Evolutionary conservation across 164 flowering plant genomes (phyloP), one percentile per base, ranked within the genome.

Genomic region (Liriodendron chinense): DNA sequence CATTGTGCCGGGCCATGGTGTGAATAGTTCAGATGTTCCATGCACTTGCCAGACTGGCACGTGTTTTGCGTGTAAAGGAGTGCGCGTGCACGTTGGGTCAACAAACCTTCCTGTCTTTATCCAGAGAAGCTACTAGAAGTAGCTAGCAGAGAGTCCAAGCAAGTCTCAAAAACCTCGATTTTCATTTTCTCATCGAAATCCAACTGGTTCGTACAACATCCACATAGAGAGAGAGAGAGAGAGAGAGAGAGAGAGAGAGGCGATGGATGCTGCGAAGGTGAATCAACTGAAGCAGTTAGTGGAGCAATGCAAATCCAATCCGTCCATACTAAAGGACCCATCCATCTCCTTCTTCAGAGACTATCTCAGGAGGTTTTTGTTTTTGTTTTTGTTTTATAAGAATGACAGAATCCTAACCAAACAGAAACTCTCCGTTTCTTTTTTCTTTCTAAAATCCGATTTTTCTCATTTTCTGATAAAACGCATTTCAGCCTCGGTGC

Each of bases 291-390:
- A 89, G 87, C 84, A 73, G 4, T 96, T 96, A 87, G 71, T 96
- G 68, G 89, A 92, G 9, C 92, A 83, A 79, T 88, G 92, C 84
- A 84, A 89, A 74, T 24, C 93, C 69, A 78, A 91, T 77, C 99
- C 99, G 1, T 85, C 96, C 65, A 16, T 91, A 22, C 97, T 96
- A 82, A 43, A 49, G 47, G 88, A 90, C 77, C 97, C 99, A 26
- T 87, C 97, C 9, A 88, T 96, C 43, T 80, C 90, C 80, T 96
- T 96, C 90, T 96, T 96, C 94, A 87, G 89, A 69, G 96, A 92
- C 62, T 94, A 96, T 81, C 87, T 96, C 79, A 87, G 89, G 34
- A 95, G 96, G 98, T 94, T 74, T 49, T 62, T 23, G 0, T 10
- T 57, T n/a, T n/a, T n/a, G n/a, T n/a, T n/a, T n/a, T n/a, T n/a